Conservation (phyloP, 1,139 yeast species). For the Scheffersomyces segobiensis region DNA sequence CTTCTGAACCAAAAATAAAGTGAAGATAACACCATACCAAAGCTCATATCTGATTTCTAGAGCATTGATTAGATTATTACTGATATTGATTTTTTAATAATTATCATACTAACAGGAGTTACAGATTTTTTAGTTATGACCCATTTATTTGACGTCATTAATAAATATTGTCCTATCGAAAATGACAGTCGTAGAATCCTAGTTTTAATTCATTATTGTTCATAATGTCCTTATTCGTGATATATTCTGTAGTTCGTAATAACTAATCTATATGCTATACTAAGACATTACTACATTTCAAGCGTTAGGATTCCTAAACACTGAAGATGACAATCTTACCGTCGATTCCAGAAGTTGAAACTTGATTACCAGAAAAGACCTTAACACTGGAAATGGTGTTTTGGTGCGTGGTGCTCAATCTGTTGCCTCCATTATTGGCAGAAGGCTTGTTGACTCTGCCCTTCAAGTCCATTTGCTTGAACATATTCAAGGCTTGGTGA, state of each 20-base stretch:
- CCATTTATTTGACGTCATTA: neutral
- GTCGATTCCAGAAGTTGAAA: slow-evolving; percentile 65
- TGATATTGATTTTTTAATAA: neutral
- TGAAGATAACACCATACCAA: slow-evolving; percentile 58
- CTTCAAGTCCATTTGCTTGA: slow-evolving; percentile 92
- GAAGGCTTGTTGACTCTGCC: slow-evolving; percentile 63
- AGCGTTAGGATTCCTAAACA: slow-evolving; percentile 7
- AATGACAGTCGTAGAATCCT: neutral
- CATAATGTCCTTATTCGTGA: neutral
- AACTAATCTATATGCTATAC: neutral
- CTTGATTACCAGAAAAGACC: slow-evolving; percentile 51
- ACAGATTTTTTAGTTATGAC: neutral
- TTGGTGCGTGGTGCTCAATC: slow-evolving; percentile 80
- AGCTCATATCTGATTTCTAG: neutral
- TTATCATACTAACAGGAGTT: slow-evolving; percentile 1
- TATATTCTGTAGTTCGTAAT: neutral
- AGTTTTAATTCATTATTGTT: too few relatives aligned
- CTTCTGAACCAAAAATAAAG: slow-evolving; percentile 70
- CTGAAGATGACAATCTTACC: slow-evolving; percentile 79
- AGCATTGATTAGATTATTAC: neutral
- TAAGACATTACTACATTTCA: neutral
- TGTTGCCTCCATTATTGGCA: slow-evolving; percentile 39
- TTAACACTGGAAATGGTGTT: slow-evolving; percentile 82
- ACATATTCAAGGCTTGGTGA: slow-evolving; percentile 89
- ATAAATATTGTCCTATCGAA: neutral